Conservation (phyloP, 345 rosid genomes). For the Psidium guajava region DNA sequence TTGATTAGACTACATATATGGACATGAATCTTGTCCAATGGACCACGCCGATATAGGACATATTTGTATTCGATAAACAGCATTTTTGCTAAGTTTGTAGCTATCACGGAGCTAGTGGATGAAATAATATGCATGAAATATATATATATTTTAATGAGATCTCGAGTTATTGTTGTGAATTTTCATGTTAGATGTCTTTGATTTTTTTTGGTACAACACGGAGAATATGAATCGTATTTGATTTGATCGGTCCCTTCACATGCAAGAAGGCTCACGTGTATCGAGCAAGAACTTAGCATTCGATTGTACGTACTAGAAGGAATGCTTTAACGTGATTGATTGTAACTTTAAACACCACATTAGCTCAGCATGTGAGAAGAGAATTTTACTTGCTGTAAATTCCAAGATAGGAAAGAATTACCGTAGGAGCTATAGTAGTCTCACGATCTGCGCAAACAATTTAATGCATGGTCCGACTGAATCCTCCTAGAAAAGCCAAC, state of each 20-base stretch:
- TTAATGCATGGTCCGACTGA: neutral
- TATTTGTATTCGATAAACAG: neutral
- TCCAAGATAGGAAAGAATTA: neutral
- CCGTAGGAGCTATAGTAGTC: neutral
- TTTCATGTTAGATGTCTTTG: neutral
- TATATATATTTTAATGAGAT: neutral
- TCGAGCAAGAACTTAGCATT: neutral
- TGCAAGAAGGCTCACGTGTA: neutral
- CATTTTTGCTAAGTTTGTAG: neutral
- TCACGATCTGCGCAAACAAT: neutral
- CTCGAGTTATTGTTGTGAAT: rapidly evolving
- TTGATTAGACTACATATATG: neutral
- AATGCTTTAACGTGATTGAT: neutral
- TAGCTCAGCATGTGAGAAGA: neutral
- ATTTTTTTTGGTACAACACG: neutral
- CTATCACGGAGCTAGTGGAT: neutral
- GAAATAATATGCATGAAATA: neutral
- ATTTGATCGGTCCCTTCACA: neutral
- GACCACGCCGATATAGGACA: neutral
- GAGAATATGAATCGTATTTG: neutral
- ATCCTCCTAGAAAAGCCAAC: neutral
- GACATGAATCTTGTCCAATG: neutral
- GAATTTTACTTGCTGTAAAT: neutral
- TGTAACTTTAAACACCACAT: neutral
- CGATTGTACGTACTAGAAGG: neutral